Evolutionary conservation across 2,329 filamentous ascomycete species (phyloP), one percentile per base, ranked within the genome.

Genomic region (Polytolypa hystricis): DNA sequence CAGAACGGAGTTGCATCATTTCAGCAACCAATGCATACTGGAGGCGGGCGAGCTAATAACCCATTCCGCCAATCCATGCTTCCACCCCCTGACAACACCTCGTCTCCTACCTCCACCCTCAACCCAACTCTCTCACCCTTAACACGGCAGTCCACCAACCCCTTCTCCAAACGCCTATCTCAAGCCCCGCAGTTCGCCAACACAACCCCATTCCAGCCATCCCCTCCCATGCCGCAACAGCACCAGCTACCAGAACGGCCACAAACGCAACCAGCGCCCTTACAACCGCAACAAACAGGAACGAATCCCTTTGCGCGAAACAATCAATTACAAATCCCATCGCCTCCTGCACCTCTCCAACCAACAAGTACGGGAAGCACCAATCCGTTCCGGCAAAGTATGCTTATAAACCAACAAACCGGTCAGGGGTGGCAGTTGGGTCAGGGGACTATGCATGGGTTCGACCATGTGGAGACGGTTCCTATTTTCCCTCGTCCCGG

Each of bases 21-120:
- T 50, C 61, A 61, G 43, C 66, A 60, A 42, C 58, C 39, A 42
- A 41, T 47, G 42, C 37, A 35, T 12, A 48, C 43, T 38, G 55
- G 58, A 51, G 66, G 58, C 16, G 69, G 69, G 40, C 74, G 78
- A 49, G 77, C 68, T 15, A 94, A 86, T 5, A 98, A 98, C 55
- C 91, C 91, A 0, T 98, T 98, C 73, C 74, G 91, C 28, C 81
- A 86, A 54, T 95, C 89, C 1, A 89, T 89, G 78, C 67, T 94
- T 53, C 64, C 51, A 42, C 61, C 63, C 14, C 74, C 75, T 5
- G 71, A 71, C 31, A 56, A 65, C 46, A 48, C 58, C 28, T 52
- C 54, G 60, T 21, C 62, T 19, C 42, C 46, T 16, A 50, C 55
- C 35, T 57, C 66, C 42, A 57, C 65, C 15, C 47, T 38, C 37